Conservation (phyloP, 306 rosid genomes). For the Leucaena leucocephala region DNA sequence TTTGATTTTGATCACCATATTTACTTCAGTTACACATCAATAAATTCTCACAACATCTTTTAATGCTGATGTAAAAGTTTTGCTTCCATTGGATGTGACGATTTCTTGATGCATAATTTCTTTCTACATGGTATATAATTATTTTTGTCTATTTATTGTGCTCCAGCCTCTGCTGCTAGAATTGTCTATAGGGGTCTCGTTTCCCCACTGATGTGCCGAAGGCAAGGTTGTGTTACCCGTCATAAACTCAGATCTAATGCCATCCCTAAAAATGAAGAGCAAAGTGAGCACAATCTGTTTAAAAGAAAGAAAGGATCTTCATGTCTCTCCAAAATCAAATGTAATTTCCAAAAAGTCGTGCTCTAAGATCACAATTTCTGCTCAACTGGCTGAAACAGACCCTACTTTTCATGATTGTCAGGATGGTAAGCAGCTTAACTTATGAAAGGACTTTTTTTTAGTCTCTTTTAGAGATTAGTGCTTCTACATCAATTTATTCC, state of each 20-base stretch:
- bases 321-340: constrained; percentile 69
- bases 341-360: constrained; percentile 74
- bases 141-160: constrained; percentile 16
- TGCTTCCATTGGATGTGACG: background rate
- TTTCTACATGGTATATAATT: background rate
- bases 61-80: background rate
- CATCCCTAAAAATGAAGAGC: constrained; percentile 94
- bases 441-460: constrained; percentile 3
- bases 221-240: constrained; percentile 49
- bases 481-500: constrained; percentile 16
- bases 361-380: constrained; percentile 54
- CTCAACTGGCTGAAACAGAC: constrained; percentile 57
- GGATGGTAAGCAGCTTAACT: constrained; percentile 60
- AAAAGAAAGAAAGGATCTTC: constrained; percentile 77
- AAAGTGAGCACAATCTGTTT: constrained; percentile 72
- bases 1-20: constrained; percentile 3
- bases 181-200: constrained; percentile 44
- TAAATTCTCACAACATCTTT: constrained; percentile 7
- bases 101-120: background rate
- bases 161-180: constrained; percentile 50
- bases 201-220: constrained; percentile 59
- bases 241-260: constrained; percentile 81
- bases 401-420: constrained; percentile 49
- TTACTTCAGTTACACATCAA: background rate
- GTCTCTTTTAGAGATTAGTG: background rate